These are phyloP conservation scores for Hemileccinum rubropunctum DNA, from an alignment of 768 basidiomycete genomes.

Conservation along the genomic window DNA sequence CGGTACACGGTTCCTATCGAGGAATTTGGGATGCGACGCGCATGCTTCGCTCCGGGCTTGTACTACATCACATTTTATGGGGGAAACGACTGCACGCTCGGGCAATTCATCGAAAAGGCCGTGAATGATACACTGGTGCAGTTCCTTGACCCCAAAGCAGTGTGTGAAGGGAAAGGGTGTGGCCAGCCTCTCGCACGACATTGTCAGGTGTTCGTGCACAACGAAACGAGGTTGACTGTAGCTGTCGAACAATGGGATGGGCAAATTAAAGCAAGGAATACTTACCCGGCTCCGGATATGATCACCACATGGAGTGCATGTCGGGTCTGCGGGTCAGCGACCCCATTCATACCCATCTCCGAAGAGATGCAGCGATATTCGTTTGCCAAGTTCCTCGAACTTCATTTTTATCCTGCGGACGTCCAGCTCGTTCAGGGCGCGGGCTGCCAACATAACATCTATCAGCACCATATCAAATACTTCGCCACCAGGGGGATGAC, in stretches of 20 bases:
- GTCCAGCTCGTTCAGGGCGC: slow-evolving; percentile 84
- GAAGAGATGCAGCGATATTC: slow-evolving; percentile 93
- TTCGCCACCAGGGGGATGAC: slow-evolving; percentile 84
- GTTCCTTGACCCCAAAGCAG: slow-evolving; percentile 68
- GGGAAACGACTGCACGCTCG: slow-evolving; percentile 88
- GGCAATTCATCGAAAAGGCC: slow-evolving; percentile 86
- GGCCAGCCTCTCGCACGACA: slow-evolving; percentile 78
- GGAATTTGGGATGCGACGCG: slow-evolving; percentile 62
- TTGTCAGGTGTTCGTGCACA: slow-evolving; percentile 89
- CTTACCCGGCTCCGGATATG: slow-evolving; percentile 63
- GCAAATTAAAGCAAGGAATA: slow-evolving; percentile 58
- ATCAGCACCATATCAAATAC: slow-evolving; percentile 88
- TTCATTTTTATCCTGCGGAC: slow-evolving; percentile 92
- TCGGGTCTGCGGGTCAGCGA: slow-evolving; percentile 70
- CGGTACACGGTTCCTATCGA: slow-evolving; percentile 76
- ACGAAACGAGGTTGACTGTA: slow-evolving; percentile 76
- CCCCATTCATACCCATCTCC: slow-evolving; percentile 85
- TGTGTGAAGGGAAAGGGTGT: slow-evolving; percentile 84
- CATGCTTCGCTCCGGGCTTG: slow-evolving; percentile 75
- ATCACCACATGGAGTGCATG: slow-evolving; percentile 94
- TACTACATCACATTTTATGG: slow-evolving; percentile 86
- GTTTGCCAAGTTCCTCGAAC: slow-evolving; percentile 93
- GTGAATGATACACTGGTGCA: slow-evolving; percentile 66
- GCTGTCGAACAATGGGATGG: slow-evolving; percentile 89
- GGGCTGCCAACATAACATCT: slow-evolving; percentile 92